Evolutionary conservation across 2,329 filamentous ascomycete genomes (phyloP).

Genomic region (Aspergillus fumigatus): DNA sequence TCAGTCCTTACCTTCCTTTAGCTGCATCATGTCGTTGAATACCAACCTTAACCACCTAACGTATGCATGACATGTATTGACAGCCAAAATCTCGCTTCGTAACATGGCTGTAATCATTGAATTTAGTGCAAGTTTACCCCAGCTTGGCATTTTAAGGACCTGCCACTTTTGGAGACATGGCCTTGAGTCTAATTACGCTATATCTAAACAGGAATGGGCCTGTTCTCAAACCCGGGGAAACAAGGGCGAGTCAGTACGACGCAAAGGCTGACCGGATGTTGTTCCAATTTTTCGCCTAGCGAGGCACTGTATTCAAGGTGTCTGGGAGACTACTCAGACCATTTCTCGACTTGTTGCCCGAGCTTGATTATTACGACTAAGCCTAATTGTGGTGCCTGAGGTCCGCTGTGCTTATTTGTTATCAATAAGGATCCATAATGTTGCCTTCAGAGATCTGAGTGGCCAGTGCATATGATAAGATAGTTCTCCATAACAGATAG

Average conservation of each 20-base stretch:
- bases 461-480: neutral
- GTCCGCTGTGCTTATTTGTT: too few relatives aligned
- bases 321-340: too few relatives aligned
- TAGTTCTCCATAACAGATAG: too few relatives aligned
- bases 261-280: neutral
- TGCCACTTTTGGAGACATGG: conserved; percentile 8
- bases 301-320: neutral
- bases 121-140: conserved; percentile 5
- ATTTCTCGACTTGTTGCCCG: too few relatives aligned
- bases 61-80: neutral
- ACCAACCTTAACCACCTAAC: neutral
- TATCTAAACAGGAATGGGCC: neutral
- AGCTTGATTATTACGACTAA: too few relatives aligned
- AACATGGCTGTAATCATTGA: neutral
- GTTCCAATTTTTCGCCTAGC: neutral
- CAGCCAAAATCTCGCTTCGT: too few relatives aligned
- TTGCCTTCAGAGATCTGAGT: neutral
- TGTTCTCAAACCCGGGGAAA: neutral
- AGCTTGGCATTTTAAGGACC: conserved; percentile 11
- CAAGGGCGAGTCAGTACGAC: too few relatives aligned
- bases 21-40: neutral
- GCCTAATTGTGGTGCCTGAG: too few relatives aligned
- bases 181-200: neutral
- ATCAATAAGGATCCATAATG: too few relatives aligned
- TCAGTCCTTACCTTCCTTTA: too few relatives aligned